Base-by-base conservation (phyloP, 495 filamentous ascomycete genomes). In the Sabuloglossum arenarium region DNA sequence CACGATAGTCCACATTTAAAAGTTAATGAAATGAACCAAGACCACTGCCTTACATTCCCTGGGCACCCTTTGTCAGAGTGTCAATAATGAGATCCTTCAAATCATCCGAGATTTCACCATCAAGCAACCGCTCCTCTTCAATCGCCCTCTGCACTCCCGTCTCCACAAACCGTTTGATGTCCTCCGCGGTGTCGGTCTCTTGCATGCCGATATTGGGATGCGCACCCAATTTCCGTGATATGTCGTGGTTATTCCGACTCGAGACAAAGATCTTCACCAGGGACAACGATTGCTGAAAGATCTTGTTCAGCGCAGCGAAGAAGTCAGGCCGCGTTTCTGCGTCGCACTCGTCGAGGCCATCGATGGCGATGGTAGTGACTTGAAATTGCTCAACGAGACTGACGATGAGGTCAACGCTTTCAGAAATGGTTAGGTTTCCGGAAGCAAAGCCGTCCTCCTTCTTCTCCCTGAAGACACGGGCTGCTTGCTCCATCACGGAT, bases 311-410 rank as follows among this genome's bases (percentile, higher is more conserved):
- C 0, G 60, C 63, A 14, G 66, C 55, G 12, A 73, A 61, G 14
- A 75, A 37, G 1, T 63, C 45, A 10, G 60, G 56, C 21, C 70
- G 62, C 4, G 58, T 59, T 12, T 57, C 52, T 0, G 62, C 54
- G 45, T 74, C 60, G 45, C 67, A 70, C 55, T 77, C 73, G 56
- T 75, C 71, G 6, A 75, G 53, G 19, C 69, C 73, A 61, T 75
- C 72, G 11, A 75, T 67, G 2, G 75, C 59, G 8, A 75, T 66
- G 0, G 62, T 71, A 0, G 67, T 59, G 47, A 51, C 1, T 63
- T 55, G 34, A 59, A 16, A 39, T 57, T 4, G 12, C 9, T 2
- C 19, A 45, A 34, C 24, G 16, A 62, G 56, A 34, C 58, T 6
- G 6, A 60, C 6, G 24, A 62, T 54, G 1, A 43, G 1, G 2